These are phyloP conservation scores for Plenodomus tracheiphilus DNA, from an alignment of 2,329 filamentous ascomycete species.

Conservation along the genomic window DNA sequence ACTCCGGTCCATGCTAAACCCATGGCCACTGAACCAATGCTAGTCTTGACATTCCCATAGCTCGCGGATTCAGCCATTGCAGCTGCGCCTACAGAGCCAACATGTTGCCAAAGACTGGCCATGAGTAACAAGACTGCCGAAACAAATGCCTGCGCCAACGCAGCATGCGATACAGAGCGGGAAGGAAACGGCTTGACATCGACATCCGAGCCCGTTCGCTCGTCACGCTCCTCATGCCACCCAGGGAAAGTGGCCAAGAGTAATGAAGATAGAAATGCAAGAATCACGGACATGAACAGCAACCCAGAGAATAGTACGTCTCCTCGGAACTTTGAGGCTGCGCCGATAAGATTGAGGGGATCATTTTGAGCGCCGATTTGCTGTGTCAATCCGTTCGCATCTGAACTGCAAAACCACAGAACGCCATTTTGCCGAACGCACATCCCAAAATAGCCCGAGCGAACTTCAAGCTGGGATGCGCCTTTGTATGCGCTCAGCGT, in stretches of 20 bases:
- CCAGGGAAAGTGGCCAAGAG: constrained; percentile 91
- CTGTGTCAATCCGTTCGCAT: constrained; percentile 83
- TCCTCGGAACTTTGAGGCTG: constrained; percentile 91
- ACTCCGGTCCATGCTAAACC: neutral
- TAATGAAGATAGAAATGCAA: constrained; percentile 88
- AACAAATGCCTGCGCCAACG: constrained; percentile 80
- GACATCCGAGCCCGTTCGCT: constrained; percentile 68
- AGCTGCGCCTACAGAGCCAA: constrained; percentile 86
- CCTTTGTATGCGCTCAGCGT: constrained; percentile 85
- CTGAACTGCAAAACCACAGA: constrained; percentile 89
- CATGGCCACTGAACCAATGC: constrained; percentile 81
- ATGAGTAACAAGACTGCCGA: constrained; percentile 63
- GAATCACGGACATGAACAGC: constrained; percentile 93
- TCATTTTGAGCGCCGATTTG: constrained; percentile 86
- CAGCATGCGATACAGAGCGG: constrained; percentile 82
- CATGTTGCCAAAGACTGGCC: constrained; percentile 79
- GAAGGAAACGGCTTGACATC: constrained; percentile 90
- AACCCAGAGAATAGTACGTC: constrained; percentile 95
- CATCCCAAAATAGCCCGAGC: constrained; percentile 93
- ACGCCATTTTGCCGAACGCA: constrained; percentile 87
- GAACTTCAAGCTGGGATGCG: constrained; percentile 75
- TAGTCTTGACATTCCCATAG: constrained; percentile 78
- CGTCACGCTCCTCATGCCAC: constrained; percentile 86
- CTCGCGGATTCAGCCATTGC: constrained; percentile 86
- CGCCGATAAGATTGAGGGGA: constrained; percentile 90